Evolutionary conservation across 768 basidiomycete species (phyloP).

Genomic region (Pleurotus pulmonarius): DNA sequence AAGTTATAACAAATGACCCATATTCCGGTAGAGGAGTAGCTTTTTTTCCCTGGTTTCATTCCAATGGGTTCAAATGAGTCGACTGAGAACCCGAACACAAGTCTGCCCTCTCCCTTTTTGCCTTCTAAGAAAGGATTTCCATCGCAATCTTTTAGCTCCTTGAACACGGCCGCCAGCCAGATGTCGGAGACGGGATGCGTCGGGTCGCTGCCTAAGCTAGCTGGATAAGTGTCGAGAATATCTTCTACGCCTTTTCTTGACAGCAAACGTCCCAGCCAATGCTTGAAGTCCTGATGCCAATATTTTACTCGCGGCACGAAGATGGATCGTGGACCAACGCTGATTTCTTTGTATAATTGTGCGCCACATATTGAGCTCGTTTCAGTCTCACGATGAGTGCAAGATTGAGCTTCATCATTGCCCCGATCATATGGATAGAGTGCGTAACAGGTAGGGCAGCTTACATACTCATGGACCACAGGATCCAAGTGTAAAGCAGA

Average conservation of each 20-base stretch:
- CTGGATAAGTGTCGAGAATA: slow-evolving; percentile 14
- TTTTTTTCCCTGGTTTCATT: neutral
- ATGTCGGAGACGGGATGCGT: neutral
- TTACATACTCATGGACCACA: slow-evolving; percentile 13
- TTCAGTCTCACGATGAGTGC: neutral
- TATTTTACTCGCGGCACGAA: slow-evolving; percentile 12
- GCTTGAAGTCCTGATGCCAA: slow-evolving; percentile 18
- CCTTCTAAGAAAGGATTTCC: neutral
- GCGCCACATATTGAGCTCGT: neutral
- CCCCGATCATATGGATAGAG: slow-evolving; percentile 13
- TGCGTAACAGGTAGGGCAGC: slow-evolving; percentile 20
- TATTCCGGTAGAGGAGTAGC: neutral
- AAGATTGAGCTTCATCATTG: slow-evolving; percentile 2
- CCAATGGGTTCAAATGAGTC: slow-evolving; percentile 1
- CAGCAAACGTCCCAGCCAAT: slow-evolving; percentile 22
- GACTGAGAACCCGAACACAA: neutral
- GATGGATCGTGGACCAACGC: neutral
- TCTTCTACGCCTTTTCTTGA: slow-evolving; percentile 23
- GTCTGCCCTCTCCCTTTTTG: neutral
- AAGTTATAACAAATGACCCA: slow-evolving; percentile 2
- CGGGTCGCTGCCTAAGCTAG: neutral
- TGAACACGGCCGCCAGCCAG: neutral
- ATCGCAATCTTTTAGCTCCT: neutral
- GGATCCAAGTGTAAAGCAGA: slow-evolving; percentile 19
- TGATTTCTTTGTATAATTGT: slow-evolving; percentile 5